Evolutionary conservation across 2,329 filamentous ascomycete genomes (phyloP).

Genomic region (Chaetomiaceae sp.): DNA sequence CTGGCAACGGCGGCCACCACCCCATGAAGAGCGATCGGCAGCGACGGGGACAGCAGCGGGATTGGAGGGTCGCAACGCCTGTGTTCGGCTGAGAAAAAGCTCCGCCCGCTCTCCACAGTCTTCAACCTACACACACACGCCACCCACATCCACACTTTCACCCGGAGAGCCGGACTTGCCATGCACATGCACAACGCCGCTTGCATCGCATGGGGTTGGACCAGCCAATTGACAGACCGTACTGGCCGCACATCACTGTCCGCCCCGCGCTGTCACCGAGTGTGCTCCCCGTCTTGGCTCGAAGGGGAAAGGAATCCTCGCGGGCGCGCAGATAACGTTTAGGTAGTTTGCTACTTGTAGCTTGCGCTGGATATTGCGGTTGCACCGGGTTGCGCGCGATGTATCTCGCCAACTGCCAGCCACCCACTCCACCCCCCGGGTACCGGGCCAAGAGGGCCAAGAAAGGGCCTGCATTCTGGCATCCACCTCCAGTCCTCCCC

Average conservation of each 20-base stretch:
- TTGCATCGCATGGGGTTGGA: neutral
- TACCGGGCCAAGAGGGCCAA: slow-evolving; percentile 1
- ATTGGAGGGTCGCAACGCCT: slow-evolving; percentile 5
- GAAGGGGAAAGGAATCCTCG: slow-evolving; percentile 8
- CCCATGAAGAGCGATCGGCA: slow-evolving; percentile 1
- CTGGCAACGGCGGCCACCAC: neutral
- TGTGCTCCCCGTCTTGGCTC: slow-evolving; percentile 2
- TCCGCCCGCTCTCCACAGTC: no score
- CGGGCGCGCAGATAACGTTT: no score
- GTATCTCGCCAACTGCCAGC: slow-evolving; percentile 12
- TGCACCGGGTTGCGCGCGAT: neutral
- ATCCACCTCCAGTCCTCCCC: neutral
- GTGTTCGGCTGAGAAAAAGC: neutral
- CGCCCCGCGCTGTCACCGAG: neutral
- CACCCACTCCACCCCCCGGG: slow-evolving; percentile 1
- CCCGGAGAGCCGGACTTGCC: neutral
- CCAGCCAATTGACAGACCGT: slow-evolving; percentile 7
- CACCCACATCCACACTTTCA: no score
- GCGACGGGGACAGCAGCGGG: neutral
- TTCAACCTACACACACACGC: no score
- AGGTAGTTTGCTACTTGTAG: slow-evolving; percentile 12
- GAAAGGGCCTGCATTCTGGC: no score
- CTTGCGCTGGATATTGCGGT: slow-evolving; percentile 4
- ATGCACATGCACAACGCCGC: neutral
- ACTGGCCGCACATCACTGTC: neutral